Evolutionary conservation across 306 rosid species (phyloP).

Genomic region (Albizia julibrissin): DNA sequence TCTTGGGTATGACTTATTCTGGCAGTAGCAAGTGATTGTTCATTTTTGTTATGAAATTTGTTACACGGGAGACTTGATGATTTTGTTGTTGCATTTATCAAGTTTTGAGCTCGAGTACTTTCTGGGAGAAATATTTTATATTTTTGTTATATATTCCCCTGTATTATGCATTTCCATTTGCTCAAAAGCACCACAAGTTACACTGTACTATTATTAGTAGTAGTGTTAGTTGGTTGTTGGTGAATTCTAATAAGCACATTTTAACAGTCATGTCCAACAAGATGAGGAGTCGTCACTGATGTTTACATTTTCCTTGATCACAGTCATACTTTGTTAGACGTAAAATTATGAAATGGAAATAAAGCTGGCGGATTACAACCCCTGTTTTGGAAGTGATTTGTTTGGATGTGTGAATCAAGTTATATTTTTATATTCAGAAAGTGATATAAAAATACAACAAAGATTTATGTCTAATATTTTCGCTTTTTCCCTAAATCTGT

Average conservation of each 20-base stretch:
- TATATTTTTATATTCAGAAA: not conserved
- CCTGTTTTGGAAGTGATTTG: not conserved
- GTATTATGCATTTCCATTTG: not conserved
- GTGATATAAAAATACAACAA: not conserved
- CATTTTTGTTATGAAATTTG: constrained; percentile 24
- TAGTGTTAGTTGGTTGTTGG: not conserved
- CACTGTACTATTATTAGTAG: not conserved
- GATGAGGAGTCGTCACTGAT: not conserved
- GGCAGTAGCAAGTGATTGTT: not conserved
- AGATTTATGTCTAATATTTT: not conserved
- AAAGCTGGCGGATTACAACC: not conserved
- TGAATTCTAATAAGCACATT: not conserved
- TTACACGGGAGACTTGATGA: not conserved
- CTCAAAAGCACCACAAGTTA: not conserved
- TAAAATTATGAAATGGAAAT: not conserved
- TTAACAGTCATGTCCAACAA: not conserved
- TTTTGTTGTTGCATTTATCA: not conserved
- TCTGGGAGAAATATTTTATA: not conserved
- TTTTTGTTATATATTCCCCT: not conserved
- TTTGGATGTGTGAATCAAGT: not conserved
- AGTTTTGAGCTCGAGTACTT: not conserved
- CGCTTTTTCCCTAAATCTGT: not conserved
- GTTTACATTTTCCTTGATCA: not conserved
- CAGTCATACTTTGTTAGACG: not conserved
- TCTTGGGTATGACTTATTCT: constrained; percentile 14